These are phyloP conservation scores for Xylariaceae sp. DNA, from an alignment of 2,329 filamentous ascomycete species.

Conservation along the genomic window DNA sequence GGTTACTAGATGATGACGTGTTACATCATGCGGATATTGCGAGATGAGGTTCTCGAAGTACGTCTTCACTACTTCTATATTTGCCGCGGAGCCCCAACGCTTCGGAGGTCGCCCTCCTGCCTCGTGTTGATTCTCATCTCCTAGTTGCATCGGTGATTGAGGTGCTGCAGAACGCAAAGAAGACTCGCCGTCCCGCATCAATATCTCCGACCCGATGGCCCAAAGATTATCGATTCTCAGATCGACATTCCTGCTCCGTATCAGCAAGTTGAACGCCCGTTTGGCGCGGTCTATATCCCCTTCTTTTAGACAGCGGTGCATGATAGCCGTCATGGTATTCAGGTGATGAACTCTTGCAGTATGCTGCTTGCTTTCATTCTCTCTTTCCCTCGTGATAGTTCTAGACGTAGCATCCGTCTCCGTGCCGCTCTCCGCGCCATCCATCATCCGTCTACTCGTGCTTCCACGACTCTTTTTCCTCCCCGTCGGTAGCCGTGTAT, in stretches of 20 bases:
- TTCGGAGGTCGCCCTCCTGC: slow-evolving; percentile 11
- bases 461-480: background rate
- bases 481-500: slow-evolving; percentile 38
- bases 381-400: slow-evolving; percentile 12
- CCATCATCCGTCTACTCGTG: background rate
- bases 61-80: slow-evolving; percentile 43
- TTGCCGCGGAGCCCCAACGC: slow-evolving; percentile 45
- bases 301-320: slow-evolving; percentile 70
- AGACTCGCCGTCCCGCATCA: slow-evolving; percentile 62
- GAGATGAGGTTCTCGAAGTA: slow-evolving; percentile 80
- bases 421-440: background rate
- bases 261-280: slow-evolving; percentile 71
- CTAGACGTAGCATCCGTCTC: slow-evolving; percentile 1
- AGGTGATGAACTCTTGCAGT: slow-evolving; percentile 55
- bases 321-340: slow-evolving; percentile 62
- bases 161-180: slow-evolving; percentile 9
- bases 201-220: slow-evolving; percentile 81
- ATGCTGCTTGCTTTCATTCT: slow-evolving; percentile 5
- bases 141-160: background rate
- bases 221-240: slow-evolving; percentile 68
- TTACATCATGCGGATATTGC: slow-evolving; percentile 69
- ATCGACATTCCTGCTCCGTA: slow-evolving; percentile 63
- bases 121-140: background rate
- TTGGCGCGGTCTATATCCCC: slow-evolving; percentile 70
- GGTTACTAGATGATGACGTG: slow-evolving; percentile 56